Evolutionary conservation across 768 basidiomycete species (phyloP).

Genomic region (Lactarius hatsudake): DNA sequence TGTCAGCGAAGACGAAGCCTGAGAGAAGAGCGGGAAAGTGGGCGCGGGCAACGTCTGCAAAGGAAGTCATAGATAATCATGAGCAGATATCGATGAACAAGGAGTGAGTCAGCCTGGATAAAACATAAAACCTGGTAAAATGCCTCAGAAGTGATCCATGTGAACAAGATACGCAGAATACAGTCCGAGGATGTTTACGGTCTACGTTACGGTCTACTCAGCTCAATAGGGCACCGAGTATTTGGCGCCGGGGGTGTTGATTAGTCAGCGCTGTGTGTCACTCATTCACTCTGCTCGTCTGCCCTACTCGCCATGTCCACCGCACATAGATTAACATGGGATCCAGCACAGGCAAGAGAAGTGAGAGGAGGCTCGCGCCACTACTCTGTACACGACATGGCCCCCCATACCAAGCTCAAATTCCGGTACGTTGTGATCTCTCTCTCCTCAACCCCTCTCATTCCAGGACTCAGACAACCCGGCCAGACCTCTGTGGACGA

Average conservation of each 20-base stretch:
- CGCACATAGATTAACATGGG: constrained; percentile 97
- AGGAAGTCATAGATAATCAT: constrained; percentile 8
- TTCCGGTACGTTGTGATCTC: constrained; percentile 61
- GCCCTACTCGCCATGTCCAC: constrained; percentile 51
- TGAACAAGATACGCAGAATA: neutral
- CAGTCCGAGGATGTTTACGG: too few species aligned
- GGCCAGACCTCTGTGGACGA: constrained; percentile 85
- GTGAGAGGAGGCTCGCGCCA: constrained; percentile 90
- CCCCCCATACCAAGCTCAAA: constrained; percentile 95
- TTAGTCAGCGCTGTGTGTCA: too few species aligned
- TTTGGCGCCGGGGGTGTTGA: too few species aligned
- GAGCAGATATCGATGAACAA: neutral
- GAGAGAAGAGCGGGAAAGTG: constrained; percentile 60
- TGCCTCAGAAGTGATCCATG: neutral
- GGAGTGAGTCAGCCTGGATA: neutral
- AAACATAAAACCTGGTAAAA: neutral
- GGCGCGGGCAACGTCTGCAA: constrained; percentile 48
- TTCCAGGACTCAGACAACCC: constrained; percentile 60
- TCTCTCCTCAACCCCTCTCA: neutral
- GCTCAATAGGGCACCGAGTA: too few species aligned
- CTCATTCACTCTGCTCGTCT: neutral
- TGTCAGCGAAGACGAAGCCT: constrained; percentile 70
- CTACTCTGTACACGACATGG: constrained; percentile 91
- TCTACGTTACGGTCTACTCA: too few species aligned
- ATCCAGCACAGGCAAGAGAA: constrained; percentile 91